phyloP scores from a whole-genome alignment of 495 filamentous ascomycete species.

The Tetracladium marchalianum region DNA sequence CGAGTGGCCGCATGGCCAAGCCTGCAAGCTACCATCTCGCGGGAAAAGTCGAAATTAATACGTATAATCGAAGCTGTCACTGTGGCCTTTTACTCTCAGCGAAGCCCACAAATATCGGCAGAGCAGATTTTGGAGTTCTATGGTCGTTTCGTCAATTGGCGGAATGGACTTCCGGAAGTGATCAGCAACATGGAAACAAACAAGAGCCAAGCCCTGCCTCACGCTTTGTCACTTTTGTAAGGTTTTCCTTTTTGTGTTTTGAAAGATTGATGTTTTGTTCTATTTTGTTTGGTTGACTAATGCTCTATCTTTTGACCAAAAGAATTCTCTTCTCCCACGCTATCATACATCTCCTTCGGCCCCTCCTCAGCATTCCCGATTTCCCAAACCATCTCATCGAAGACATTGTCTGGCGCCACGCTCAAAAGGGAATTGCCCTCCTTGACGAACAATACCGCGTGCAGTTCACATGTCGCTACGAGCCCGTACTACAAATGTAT shows the following conservation, averaged over 20 bases:
- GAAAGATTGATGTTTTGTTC: no score
- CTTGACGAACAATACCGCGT: constrained; percentile 19
- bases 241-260: background rate
- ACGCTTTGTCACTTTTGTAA: constrained; percentile 29
- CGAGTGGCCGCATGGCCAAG: constrained; percentile 8
- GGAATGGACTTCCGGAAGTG: constrained; percentile 18
- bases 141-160: constrained; percentile 22
- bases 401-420: constrained; percentile 15
- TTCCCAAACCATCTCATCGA: constrained; percentile 10
- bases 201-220: constrained; percentile 23
- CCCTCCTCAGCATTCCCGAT: constrained; percentile 14
- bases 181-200: constrained; percentile 20
- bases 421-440: constrained; percentile 16
- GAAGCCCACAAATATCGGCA: constrained; percentile 17
- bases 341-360: constrained; percentile 15
- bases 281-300: no score
- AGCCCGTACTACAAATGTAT: constrained; percentile 27
- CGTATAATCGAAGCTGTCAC: constrained; percentile 23
- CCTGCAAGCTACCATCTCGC: constrained; percentile 14
- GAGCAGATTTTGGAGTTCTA: constrained; percentile 21
- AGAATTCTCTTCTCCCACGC: constrained; percentile 18
- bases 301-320: no score
- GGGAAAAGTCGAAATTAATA: constrained; percentile 24
- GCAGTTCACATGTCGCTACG: constrained; percentile 22
- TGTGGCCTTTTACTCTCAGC: constrained; percentile 25